These are phyloP conservation scores for Bauhinia variegata DNA, from an alignment of 306 rosid genomes.

Conservation along the genomic window DNA sequence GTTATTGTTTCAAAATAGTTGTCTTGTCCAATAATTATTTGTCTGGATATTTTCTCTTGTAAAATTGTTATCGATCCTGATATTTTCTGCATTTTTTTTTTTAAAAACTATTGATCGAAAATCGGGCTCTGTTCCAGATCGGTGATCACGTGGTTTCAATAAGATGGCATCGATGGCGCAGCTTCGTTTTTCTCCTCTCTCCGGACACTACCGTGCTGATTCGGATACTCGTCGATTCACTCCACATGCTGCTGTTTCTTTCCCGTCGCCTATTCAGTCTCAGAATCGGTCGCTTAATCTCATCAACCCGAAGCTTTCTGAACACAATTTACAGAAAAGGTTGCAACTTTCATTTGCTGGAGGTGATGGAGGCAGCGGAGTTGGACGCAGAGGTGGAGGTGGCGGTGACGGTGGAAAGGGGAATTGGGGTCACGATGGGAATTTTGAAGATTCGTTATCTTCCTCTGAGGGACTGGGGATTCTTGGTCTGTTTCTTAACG, in stretches of 20 bases:
- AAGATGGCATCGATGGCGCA: conserved; percentile 67
- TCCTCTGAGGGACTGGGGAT: conserved; percentile 48
- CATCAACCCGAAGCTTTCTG: conserved; percentile 31
- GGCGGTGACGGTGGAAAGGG: conserved; percentile 37
- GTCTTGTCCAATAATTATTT: conserved; percentile 7
- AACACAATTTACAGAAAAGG: conserved; percentile 30
- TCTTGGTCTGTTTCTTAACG: conserved; percentile 64
- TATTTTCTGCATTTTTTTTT: background rate
- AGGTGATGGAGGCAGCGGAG: conserved; percentile 54
- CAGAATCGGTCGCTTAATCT: conserved; percentile 41
- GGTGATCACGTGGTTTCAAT: background rate
- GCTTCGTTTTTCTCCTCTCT: conserved; percentile 56
- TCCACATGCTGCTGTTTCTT: conserved; percentile 31
- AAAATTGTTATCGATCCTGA: background rate
- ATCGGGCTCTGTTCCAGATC: conserved; percentile 29
- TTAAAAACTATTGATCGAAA: background rate
- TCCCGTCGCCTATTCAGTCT: conserved; percentile 43
- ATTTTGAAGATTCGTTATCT: conserved; percentile 39
- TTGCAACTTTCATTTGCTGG: conserved; percentile 56
- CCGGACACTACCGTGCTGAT: conserved; percentile 30
- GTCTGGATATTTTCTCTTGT: background rate
- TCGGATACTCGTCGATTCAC: conserved; percentile 1
- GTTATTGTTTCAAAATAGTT: background rate
- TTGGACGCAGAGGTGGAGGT: conserved; percentile 51
- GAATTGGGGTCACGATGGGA: conserved; percentile 31